Base-by-base conservation (phyloP, 1,139 yeast species). In the Debaryomyces psychrophilus region DNA sequence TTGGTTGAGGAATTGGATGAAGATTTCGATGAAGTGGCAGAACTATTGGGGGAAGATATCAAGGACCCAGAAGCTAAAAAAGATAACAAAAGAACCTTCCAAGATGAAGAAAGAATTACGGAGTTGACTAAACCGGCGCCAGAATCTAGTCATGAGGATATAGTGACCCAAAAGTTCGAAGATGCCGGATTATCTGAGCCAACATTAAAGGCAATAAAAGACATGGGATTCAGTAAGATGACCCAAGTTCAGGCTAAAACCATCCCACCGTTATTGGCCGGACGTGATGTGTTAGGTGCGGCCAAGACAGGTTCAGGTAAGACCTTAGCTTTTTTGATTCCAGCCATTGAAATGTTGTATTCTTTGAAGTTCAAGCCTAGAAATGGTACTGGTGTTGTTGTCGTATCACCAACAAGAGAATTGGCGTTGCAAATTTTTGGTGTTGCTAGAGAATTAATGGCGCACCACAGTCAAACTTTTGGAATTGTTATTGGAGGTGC, bases 401-500 rank as follows among this genome's bases (percentile, higher is more conserved):
- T 93, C 44, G 68, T 93, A 48, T 88, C 98, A 0, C 99, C 99
- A 27, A 87, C 95, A 49, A 83, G 99, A 77, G 71, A 67, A 53
- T 78, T 93, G 60, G 99, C 99, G 1, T 76, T 95, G 54, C 99
- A 93, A 67, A 95, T 93, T 52, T 93, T 90, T 66, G 98, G 98
- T 47, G 99, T 93, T 50, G 97, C 96, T 31, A 78, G 96, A 57
- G 97, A 92, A 67, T 76, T 93, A 56, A 84, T 92, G 95, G 89
- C 82, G 45, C 82, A 85, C 64, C 97, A 92, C 67, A 81, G 93
- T 4, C 99, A 93, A 68, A 93, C 99, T 5, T 82, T 90, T 57
- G 99, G 97, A 44, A 89, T 93, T 56, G 97, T 92, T 23, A 95
- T 95, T 63, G 99, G 99, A 38, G 99, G 99, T 53, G 97, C 97